Conservation (phyloP, 306 rosid genomes). For the Dryas drummondii region DNA sequence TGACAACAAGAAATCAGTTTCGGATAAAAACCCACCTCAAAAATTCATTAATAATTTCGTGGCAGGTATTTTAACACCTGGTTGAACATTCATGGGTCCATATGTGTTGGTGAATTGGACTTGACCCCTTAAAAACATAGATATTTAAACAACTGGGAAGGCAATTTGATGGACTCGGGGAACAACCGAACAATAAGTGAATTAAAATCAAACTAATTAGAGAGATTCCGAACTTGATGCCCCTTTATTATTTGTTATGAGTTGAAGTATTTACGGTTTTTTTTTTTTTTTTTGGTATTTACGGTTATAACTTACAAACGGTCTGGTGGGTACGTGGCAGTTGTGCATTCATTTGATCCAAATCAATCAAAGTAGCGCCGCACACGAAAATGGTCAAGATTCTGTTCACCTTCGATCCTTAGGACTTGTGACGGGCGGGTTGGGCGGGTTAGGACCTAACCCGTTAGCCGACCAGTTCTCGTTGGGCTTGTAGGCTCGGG, state of each 20-base stretch:
- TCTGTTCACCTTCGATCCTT: too few relatives aligned
- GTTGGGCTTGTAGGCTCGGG: too few relatives aligned
- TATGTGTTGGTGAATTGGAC: not conserved
- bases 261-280: too few relatives aligned
- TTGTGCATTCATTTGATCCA: not conserved
- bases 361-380: too few relatives aligned
- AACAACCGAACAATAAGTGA: not conserved
- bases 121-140: not conserved
- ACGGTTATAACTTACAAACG: not conserved
- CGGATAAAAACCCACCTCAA: constrained; percentile 4
- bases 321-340: not conserved
- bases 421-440: too few relatives aligned
- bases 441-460: too few relatives aligned
- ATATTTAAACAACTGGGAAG: constrained; percentile 18
- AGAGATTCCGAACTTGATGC: too few relatives aligned
- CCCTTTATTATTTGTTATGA: not conserved
- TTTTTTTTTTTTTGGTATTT: too few relatives aligned
- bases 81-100: constrained; percentile 13
- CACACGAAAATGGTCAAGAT: too few relatives aligned
- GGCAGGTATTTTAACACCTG: constrained; percentile 16
- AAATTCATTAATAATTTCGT: not conserved
- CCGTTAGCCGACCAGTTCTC: too few relatives aligned
- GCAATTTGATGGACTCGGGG: not conserved
- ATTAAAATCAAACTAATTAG: too few relatives aligned
- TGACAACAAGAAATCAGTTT: constrained; percentile 1